Evolutionary conservation across 1,139 yeast species (phyloP).

Genomic region (Geotrichum aggregatum): DNA sequence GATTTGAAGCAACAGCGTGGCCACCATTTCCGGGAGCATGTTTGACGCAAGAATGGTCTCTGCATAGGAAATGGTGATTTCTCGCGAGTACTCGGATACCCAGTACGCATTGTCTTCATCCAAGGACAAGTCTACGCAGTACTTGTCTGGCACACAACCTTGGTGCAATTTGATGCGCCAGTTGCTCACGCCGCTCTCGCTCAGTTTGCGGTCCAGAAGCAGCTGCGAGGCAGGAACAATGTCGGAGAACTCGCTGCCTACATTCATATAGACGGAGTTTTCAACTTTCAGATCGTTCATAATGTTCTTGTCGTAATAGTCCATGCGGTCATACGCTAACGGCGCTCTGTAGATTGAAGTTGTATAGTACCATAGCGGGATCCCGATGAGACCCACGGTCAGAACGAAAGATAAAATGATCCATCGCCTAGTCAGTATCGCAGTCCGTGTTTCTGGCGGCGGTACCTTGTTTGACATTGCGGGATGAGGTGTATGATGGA

Average conservation of each 20-base stretch:
- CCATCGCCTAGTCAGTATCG: conserved; percentile 10
- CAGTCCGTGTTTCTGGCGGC: conserved; percentile 10
- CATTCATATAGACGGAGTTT: conserved; percentile 55
- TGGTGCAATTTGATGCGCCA: conserved; percentile 24
- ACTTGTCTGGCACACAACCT: conserved; percentile 13
- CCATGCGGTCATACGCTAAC: conserved; percentile 56
- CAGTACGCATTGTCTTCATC: conserved; percentile 37
- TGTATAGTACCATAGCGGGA: conserved; percentile 68
- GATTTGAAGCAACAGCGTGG: conserved; percentile 54
- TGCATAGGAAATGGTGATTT: conserved; percentile 48
- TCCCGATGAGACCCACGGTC: conserved; percentile 53
- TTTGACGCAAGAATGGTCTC: conserved; percentile 50
- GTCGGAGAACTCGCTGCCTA: conserved; percentile 40
- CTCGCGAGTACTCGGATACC: conserved; percentile 40
- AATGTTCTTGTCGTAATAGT: conserved; percentile 41
- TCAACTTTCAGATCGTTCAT: conserved; percentile 42
- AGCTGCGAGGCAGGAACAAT: conserved; percentile 46
- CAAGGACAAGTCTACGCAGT: conserved; percentile 31
- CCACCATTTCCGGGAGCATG: conserved; percentile 57
- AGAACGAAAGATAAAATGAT: conserved; percentile 31
- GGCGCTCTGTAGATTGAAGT: conserved; percentile 74
- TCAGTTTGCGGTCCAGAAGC: conserved; percentile 37
- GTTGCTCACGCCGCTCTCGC: conserved; percentile 28
- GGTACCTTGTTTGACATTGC: conserved; percentile 4
- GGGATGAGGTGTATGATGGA: not conserved